Evolutionary conservation across 768 basidiomycete species (phyloP).

Genomic region (Sporobolomyces pararoseus): DNA sequence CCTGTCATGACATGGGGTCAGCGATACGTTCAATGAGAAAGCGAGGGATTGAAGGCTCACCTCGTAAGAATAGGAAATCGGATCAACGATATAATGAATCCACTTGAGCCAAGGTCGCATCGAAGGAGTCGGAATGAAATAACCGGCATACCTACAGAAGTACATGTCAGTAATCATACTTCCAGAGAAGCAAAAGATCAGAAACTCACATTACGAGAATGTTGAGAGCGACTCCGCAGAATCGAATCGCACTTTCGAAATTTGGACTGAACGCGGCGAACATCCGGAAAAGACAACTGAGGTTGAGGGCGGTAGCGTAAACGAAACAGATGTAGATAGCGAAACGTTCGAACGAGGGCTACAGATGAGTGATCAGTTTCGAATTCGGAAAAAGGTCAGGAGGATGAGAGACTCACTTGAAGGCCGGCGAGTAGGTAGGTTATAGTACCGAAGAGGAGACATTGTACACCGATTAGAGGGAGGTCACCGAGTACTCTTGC

Average conservation of each 20-base stretch:
- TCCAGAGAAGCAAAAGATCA: background rate
- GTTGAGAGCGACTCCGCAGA: conserved; percentile 41
- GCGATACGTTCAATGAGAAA: background rate
- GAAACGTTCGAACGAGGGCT: conserved; percentile 26
- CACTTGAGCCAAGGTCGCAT: conserved; percentile 44
- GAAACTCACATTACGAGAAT: conserved; percentile 37
- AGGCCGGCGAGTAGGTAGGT: conserved; percentile 54
- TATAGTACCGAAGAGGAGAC: conserved; percentile 49
- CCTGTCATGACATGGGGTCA: conserved; percentile 1
- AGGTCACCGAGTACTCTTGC: conserved; percentile 51
- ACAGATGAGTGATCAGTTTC: background rate
- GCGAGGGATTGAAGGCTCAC: conserved; percentile 5
- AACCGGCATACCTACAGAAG: conserved; percentile 30
- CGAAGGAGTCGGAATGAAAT: conserved; percentile 40
- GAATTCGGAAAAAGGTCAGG: background rate
- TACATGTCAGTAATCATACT: conserved; percentile 48
- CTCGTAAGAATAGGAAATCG: conserved; percentile 45
- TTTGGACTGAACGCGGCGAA: conserved; percentile 36
- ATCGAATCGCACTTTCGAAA: conserved; percentile 40
- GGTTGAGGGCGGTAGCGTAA: conserved; percentile 41
- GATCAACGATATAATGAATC: conserved; percentile 44
- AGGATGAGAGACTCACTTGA: conserved; percentile 38
- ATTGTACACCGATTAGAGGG: conserved; percentile 47
- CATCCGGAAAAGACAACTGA: conserved; percentile 42
- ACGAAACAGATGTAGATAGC: conserved; percentile 37